Evolutionary conservation across 257 asterid genomes (phyloP).

Genomic region (Solanum sitiens): DNA sequence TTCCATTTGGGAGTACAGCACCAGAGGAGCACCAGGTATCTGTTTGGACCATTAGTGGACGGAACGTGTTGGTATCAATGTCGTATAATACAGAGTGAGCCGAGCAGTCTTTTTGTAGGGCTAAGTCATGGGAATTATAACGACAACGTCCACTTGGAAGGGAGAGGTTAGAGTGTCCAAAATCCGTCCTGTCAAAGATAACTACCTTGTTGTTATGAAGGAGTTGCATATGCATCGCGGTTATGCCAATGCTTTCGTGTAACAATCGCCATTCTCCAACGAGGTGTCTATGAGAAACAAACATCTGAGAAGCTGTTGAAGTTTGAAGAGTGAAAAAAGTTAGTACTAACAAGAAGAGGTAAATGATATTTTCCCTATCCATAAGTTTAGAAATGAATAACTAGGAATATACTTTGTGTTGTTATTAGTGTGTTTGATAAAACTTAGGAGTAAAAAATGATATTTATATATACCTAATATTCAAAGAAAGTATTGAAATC

Average conservation of each 20-base stretch:
- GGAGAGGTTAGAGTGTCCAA: slow-evolving; percentile 38
- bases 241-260: slow-evolving; percentile 4
- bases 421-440: not conserved
- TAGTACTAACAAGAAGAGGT: slow-evolving; percentile 2
- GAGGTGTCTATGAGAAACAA: not conserved
- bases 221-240: not conserved
- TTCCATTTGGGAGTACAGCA: slow-evolving; percentile 36
- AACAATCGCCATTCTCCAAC: slow-evolving; percentile 30
- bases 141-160: slow-evolving; percentile 30
- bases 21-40: slow-evolving; percentile 66
- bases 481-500: not conserved
- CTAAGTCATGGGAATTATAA: not conserved
- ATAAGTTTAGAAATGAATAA: not conserved
- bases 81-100: slow-evolving; percentile 58
- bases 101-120: slow-evolving; percentile 27
- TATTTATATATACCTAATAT: not conserved
- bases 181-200: slow-evolving; percentile 33
- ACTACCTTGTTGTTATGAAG: slow-evolving; percentile 19
- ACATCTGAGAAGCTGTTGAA: not conserved
- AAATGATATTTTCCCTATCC: not conserved
- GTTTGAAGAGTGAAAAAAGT: not conserved
- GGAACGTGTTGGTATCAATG: not conserved
- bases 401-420: not conserved
- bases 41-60: slow-evolving; percentile 28
- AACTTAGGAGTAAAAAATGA: not conserved